Evolutionary conservation across 2,329 filamentous ascomycete species (phyloP).

Genomic region (Fusarium sp.): DNA sequence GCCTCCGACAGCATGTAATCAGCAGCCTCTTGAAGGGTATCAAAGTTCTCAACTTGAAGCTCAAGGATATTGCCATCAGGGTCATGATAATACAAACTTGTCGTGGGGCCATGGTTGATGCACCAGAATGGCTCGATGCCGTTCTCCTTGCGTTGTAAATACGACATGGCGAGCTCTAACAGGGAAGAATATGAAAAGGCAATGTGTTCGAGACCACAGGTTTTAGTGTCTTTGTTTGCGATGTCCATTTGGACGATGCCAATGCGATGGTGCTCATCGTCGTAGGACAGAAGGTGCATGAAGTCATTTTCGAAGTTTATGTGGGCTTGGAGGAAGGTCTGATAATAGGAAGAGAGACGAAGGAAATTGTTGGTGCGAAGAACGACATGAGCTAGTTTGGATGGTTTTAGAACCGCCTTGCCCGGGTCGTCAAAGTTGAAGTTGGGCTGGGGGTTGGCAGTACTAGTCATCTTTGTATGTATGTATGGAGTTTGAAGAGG

Average conservation of each 20-base stretch:
- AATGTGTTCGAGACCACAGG: constrained; percentile 2
- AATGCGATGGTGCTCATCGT: constrained; percentile 1
- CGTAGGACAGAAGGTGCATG: constrained; percentile 8
- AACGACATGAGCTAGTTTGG: constrained; percentile 1
- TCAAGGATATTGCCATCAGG: not conserved
- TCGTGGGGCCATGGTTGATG: not conserved
- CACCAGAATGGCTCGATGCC: constrained; percentile 1
- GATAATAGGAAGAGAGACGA: not conserved
- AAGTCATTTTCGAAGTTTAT: constrained; percentile 5
- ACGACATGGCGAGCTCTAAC: not conserved
- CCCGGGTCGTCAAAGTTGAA: not conserved
- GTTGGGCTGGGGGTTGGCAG: not conserved
- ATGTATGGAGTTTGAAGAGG: too few species aligned
- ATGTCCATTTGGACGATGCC: not conserved
- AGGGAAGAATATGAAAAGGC: constrained; percentile 4
- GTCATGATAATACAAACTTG: not conserved
- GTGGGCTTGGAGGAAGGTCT: constrained; percentile 2
- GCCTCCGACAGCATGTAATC: constrained; percentile 5
- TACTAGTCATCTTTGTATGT: not conserved
- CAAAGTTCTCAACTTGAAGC: constrained; percentile 9
- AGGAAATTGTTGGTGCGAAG: not conserved
- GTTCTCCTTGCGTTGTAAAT: not conserved
- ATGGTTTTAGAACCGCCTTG: constrained; percentile 4
- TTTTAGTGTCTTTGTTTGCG: not conserved
- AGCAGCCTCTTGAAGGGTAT: not conserved